These are phyloP conservation scores for Raphanus raphanistrum DNA, from an alignment of 345 rosid genomes.

Conservation along the genomic window DNA sequence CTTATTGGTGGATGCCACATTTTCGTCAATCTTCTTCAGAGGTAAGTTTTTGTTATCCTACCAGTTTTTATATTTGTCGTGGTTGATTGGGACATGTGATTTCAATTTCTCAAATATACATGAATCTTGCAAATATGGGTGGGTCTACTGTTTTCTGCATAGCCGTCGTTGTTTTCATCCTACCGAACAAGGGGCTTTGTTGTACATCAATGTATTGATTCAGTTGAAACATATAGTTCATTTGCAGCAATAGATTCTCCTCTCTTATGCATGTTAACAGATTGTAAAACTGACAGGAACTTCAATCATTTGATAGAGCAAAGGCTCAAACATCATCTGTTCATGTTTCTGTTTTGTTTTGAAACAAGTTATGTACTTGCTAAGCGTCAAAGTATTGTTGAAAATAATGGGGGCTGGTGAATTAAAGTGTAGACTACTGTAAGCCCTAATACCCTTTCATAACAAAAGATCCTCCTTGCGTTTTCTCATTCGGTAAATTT, in stretches of 20 bases:
- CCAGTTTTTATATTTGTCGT: constrained; percentile 1
- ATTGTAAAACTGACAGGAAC: constrained; percentile 9
- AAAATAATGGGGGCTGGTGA: constrained; percentile 14
- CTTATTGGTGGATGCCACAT: constrained; percentile 77
- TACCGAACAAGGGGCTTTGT: constrained; percentile 9
- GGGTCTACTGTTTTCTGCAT: background rate
- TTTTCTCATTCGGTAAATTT: background rate
- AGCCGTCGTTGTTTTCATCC: constrained; percentile 7
- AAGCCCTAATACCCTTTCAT: background rate
- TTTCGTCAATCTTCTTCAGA: constrained; percentile 86
- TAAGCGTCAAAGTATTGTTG: background rate
- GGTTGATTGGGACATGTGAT: constrained; percentile 12
- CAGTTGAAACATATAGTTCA: background rate
- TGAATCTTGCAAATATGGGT: constrained; percentile 10
- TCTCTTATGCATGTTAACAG: constrained; percentile 12
- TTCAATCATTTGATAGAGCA: constrained; percentile 14
- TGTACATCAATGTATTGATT: constrained; percentile 8
- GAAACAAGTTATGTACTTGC: background rate
- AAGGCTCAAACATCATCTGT: constrained; percentile 21
- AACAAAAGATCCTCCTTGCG: background rate
- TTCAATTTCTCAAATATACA: constrained; percentile 5
- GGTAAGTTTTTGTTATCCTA: constrained; percentile 45
- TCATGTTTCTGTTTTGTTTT: constrained; percentile 8
- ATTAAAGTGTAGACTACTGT: constrained; percentile 3
- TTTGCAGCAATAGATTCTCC: background rate